A percentile compares a stretch with the other conserved stretches of the same genome.
phyloP scores from a whole-genome alignment of 768 basidiomycete species.

The Tephrocybe rancida region DNA sequence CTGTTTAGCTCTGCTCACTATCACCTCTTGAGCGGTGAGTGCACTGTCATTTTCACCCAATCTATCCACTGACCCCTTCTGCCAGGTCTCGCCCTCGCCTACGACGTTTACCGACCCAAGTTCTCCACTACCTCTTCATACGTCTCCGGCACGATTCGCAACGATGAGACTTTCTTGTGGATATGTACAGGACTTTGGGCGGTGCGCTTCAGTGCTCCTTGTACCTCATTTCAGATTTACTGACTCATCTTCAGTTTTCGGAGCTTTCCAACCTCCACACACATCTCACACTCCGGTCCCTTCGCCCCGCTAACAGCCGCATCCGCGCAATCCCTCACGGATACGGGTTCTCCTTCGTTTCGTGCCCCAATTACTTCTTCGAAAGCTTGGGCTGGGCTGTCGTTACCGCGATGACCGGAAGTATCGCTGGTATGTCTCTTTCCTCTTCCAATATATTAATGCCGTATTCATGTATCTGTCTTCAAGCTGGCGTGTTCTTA shows the following conservation, averaged over 20 bases:
- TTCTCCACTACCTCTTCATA: slow-evolving; percentile 69
- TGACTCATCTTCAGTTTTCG: slow-evolving; percentile 62
- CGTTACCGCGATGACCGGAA: slow-evolving; percentile 77
- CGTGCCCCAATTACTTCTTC: slow-evolving; percentile 94
- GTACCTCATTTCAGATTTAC: slow-evolving; percentile 3
- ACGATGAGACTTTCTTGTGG: slow-evolving; percentile 69
- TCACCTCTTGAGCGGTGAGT: slow-evolving; percentile 69
- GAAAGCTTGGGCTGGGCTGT: slow-evolving; percentile 79
- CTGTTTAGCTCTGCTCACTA: slow-evolving; percentile 82
- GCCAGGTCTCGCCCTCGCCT: slow-evolving; percentile 74
- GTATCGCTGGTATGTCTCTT: slow-evolving; percentile 61
- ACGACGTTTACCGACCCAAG: slow-evolving; percentile 79
- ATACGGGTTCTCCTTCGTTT: slow-evolving; percentile 86
- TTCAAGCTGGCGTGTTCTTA: slow-evolving; percentile 64
- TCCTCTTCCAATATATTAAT: background rate
- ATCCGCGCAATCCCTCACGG: slow-evolving; percentile 89
- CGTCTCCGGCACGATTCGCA: slow-evolving; percentile 61
- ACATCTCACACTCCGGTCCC: slow-evolving; percentile 79
- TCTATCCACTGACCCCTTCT: background rate
- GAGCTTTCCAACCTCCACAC: slow-evolving; percentile 84
- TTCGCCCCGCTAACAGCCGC: slow-evolving; percentile 81
- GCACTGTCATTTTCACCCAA: background rate
- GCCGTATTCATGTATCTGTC: background rate
- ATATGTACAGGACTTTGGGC: slow-evolving; percentile 69
- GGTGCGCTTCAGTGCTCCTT: slow-evolving; percentile 45